Evolutionary conservation across 2,329 filamentous ascomycete genomes (phyloP).

Genomic region (Ascochyta koolunga): DNA sequence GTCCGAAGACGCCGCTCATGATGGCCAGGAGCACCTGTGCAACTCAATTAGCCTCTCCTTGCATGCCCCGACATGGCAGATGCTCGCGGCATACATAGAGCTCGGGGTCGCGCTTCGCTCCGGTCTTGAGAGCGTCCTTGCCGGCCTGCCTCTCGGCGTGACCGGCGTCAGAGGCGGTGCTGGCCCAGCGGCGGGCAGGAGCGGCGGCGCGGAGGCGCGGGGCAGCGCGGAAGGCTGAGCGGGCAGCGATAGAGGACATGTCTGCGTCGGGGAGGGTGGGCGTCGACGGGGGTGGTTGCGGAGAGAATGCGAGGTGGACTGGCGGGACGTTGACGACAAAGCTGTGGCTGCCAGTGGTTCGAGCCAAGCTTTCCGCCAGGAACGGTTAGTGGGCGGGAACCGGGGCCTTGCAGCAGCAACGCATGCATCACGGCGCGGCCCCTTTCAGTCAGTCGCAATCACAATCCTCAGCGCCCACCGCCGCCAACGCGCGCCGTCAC

Average conservation of each 20-base stretch:
- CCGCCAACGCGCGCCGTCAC: constrained; percentile 11
- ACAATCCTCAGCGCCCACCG: constrained; percentile 8
- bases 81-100: constrained; percentile 65
- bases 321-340: constrained; percentile 20
- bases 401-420: constrained; percentile 1
- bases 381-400: constrained; percentile 4
- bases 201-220: constrained; percentile 51
- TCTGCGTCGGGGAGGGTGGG: constrained; percentile 24
- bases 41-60: constrained; percentile 30
- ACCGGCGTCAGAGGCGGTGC: constrained; percentile 39
- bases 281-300: constrained; percentile 20
- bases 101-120: constrained; percentile 73
- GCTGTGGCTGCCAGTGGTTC: constrained; percentile 18
- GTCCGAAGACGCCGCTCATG: constrained; percentile 85
- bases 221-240: constrained; percentile 54
- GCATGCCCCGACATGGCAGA: background rate
- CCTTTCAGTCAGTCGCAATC: constrained; percentile 9
- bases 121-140: constrained; percentile 63
- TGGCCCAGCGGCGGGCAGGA: constrained; percentile 43
- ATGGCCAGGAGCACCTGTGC: constrained; percentile 83
- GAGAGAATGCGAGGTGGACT: constrained; percentile 17
- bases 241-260: constrained; percentile 55
- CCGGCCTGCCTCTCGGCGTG: constrained; percentile 55
- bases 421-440: constrained; percentile 1
- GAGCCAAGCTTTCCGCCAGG: constrained; percentile 10